Base-by-base conservation (phyloP, 306 rosid species). In the Trifolium pratense region DNA sequence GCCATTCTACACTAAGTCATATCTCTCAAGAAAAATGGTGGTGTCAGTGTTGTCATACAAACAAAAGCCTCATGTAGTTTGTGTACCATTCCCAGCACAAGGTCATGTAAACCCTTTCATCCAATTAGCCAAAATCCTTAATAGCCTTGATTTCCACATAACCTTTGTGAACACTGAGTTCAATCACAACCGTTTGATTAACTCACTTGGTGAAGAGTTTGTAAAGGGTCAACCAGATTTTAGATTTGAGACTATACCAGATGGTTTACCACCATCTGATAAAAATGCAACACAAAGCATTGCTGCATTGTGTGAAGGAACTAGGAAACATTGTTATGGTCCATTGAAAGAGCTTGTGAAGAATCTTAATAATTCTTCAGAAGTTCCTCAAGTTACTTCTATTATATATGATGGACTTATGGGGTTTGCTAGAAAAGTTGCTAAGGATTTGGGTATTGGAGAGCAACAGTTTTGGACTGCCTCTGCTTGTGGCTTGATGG, bases 391-490 rank as follows among this genome's bases (percentile, higher is more conserved):
- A 5, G 71, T 74, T 49, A 74, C 26, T 0, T 74, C 48, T 7
- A 34, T 74, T 3, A 62, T 74, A 1, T 8, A 13, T 5, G 78
- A 74, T 74, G 78, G 78, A 1, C 21, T 32, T 14, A 62, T 74
- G 78, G 71, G 78, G 7, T 74, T 74, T 74, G 78, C 71, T 5
- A 7, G 26, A 8, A 34, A 14, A 1, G 70, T 74, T 4, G 78
- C 78, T 0, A 61, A 9, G 6, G 78, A 74, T 20, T 48, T 61
- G 26, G 63, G 48, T 5, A 36, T 74, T n/a, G 9, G 0, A 8
- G 78, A 62, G 3, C n/a, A 29, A 13, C 78, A 74, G 6, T 48
- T 74, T 21, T 74, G 78, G 78, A 74, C 78, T 8, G 78, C 78
- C 25, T 74, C 78, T 7, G 52, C 52, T 18, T 74, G 78, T 74